Evolutionary conservation across 768 basidiomycete genomes (phyloP), one percentile per base, ranked within the genome.

Genomic region (Termitomyces sp.): DNA sequence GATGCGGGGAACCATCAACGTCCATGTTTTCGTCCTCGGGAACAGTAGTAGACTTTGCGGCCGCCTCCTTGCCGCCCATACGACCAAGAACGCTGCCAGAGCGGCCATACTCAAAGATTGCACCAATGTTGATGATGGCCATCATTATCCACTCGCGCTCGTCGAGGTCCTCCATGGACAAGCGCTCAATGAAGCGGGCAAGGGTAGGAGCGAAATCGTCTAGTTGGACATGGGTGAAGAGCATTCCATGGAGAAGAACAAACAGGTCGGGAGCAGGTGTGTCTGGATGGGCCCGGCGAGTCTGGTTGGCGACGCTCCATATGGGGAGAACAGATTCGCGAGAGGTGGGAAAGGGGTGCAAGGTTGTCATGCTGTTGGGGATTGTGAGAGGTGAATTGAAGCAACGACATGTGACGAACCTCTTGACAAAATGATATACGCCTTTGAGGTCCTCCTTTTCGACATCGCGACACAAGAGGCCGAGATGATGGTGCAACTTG

Each of bases 81-180:
- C 80, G 85, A 53, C 84, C 80, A 49, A 98, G 72, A 6, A 92
- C 73, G 3, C 92, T 86, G 6, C 78, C 80, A 3, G 86, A 78
- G 28, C 84, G 79, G 35, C 97, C 96, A 64, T 95, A 98, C 70
- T 98, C 94, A 65, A 98, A 75, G 9, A 97, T 71, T 0, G 90
- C 82, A 4, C 83, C 79, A 33, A 98, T 78, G 69, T 96, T 96
- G 63, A 92, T 77, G 47, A 89, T 75, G 0, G 85, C 96, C 92
- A 98, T 96, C 89, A 95, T 94, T 64, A 92, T 87, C 97, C 97
- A 99, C 57, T 96, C 92, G 30, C 87, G 84, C 67, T 87, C 88
- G 62, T 90, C 83, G 0, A 84, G 87, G 10, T 83, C 85, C 60
- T 95, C 92, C 57, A 94, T 87, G 53, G 86, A 80, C 3, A 96